Conservation (phyloP, 2,329 filamentous ascomycete genomes). For the Didymellaceae sp. region DNA sequence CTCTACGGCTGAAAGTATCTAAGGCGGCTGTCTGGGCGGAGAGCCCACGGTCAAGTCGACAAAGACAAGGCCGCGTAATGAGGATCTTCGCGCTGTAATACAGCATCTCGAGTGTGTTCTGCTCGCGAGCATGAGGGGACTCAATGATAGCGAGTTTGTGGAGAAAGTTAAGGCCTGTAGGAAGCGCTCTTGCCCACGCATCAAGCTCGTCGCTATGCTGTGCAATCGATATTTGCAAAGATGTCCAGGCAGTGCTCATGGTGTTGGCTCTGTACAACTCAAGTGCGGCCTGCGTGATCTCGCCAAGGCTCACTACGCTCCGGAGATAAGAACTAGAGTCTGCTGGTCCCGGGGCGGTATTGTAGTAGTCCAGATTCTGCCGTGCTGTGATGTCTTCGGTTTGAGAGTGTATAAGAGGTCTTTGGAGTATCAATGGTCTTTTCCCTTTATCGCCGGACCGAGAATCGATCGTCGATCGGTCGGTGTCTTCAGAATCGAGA, state of each 20-base stretch:
- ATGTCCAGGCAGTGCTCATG: slow-evolving; percentile 43
- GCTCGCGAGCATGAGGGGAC: slow-evolving; percentile 17
- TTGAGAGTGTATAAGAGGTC: background rate
- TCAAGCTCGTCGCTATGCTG: slow-evolving; percentile 40
- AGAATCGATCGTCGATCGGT: slow-evolving; percentile 24
- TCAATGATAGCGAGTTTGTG: background rate
- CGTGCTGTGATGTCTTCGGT: background rate
- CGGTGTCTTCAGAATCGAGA: slow-evolving; percentile 32
- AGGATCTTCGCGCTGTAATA: slow-evolving; percentile 42
- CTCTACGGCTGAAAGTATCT: slow-evolving; percentile 40
- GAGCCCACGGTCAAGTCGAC: slow-evolving; percentile 42
- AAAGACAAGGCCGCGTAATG: slow-evolving; percentile 50
- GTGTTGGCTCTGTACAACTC: slow-evolving; percentile 42
- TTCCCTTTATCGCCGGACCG: slow-evolving; percentile 14
- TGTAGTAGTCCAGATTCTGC: background rate
- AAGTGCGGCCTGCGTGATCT: slow-evolving; percentile 42
- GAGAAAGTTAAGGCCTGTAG: slow-evolving; percentile 28
- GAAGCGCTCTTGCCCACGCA: slow-evolving; percentile 41
- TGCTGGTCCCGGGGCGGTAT: slow-evolving; percentile 11
- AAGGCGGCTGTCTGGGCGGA: slow-evolving; percentile 38
- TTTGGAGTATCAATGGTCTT: background rate
- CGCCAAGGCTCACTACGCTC: slow-evolving; percentile 27
- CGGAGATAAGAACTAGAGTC: slow-evolving; percentile 33
- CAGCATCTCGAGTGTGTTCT: slow-evolving; percentile 27
- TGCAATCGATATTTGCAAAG: slow-evolving; percentile 40